Evolutionary conservation across 2,329 filamentous ascomycete genomes (phyloP).

Genomic region (Calonectria crousiana): DNA sequence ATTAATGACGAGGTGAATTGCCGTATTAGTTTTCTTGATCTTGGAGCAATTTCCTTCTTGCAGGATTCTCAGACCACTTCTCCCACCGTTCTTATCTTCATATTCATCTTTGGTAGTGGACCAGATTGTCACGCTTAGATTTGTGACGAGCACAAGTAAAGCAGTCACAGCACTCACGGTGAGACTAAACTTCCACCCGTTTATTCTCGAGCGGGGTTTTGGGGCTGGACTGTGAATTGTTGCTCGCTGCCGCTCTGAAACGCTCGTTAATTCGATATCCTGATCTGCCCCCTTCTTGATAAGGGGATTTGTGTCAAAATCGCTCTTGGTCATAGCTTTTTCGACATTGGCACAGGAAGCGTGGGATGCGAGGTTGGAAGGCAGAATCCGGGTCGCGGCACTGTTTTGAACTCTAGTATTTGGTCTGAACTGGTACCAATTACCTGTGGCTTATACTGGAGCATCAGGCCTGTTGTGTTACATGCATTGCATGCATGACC

Average conservation of each 20-base stretch:
- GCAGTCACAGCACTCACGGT: neutral
- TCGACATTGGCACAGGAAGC: neutral
- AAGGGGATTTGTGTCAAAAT: neutral
- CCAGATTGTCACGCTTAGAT: neutral
- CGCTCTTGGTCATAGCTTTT: neutral
- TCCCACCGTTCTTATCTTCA: neutral
- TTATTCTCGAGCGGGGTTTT: neutral
- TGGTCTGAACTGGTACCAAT: neutral
- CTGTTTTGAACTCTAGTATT: neutral
- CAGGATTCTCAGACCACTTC: neutral
- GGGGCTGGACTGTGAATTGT: neutral
- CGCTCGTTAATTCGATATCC: neutral
- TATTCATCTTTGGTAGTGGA: neutral
- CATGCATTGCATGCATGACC: neutral
- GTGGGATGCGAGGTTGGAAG: neutral
- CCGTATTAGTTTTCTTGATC: neutral
- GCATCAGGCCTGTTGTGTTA: neutral
- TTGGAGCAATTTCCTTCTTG: neutral
- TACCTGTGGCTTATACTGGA: neutral
- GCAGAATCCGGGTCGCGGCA: neutral
- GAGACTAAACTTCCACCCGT: neutral
- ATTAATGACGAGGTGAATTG: neutral
- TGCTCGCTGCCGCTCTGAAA: neutral
- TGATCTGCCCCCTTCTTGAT: neutral
- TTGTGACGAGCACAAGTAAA: neutral